A percentile compares a stretch with the other conserved stretches of the same genome.
Evolutionary conservation across 805 yeast genomes (phyloP).

Genomic region (Dipodascus geniculatus): DNA sequence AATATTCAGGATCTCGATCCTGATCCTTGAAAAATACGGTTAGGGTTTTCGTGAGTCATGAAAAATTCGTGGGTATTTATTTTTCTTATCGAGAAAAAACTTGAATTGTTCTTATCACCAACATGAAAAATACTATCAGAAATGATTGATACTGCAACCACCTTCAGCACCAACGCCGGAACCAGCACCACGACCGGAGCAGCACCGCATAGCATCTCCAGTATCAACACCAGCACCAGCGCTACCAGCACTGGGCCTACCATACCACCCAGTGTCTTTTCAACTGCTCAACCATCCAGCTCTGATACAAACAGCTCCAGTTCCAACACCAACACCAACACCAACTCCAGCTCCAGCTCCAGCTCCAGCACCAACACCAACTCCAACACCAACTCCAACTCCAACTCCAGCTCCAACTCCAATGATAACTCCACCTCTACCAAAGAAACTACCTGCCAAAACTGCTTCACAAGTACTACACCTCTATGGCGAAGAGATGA

Average conservation of each 20-base stretch:
- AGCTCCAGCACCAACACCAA: no score
- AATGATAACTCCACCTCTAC: no score
- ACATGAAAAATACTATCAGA: background rate
- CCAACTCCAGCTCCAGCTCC: no score
- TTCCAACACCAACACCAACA: no score
- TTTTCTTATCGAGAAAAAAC: background rate
- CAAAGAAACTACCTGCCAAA: conserved; percentile 52
- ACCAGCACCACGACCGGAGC: no score
- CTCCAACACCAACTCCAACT: background rate
- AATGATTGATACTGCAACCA: background rate
- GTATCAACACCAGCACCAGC: background rate
- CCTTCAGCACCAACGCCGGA: no score
- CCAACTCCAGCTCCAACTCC: background rate
- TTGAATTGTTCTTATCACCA: background rate
- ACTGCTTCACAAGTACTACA: conserved; percentile 86
- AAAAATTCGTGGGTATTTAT: background rate
- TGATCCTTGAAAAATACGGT: background rate
- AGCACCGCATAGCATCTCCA: no score
- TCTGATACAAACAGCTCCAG: no score
- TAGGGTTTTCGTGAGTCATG: background rate
- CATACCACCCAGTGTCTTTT: no score
- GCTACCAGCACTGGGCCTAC: no score
- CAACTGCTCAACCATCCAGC: no score
- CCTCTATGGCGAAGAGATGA: conserved; percentile 95
- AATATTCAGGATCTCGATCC: no score